These are phyloP conservation scores for Strobilomyces dryophilus DNA, from an alignment of 768 basidiomycete genomes.

Conservation along the genomic window DNA sequence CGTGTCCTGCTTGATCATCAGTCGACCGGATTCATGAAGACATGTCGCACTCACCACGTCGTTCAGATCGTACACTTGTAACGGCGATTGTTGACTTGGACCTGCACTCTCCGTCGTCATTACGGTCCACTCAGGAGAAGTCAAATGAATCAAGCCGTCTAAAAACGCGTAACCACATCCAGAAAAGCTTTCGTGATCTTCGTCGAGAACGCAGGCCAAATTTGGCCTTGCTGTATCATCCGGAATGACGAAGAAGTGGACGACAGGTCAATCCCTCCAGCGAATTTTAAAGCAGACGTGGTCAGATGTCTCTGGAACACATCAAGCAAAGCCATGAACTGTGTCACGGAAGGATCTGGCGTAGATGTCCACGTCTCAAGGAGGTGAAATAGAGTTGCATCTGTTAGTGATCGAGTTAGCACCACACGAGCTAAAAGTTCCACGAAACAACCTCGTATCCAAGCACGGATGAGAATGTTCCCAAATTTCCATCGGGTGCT, in stretches of 20 bases:
- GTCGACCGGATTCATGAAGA: not conserved
- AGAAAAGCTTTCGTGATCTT: slow-evolving; percentile 85
- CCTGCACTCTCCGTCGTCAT: slow-evolving; percentile 4
- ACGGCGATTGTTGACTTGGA: slow-evolving; percentile 18
- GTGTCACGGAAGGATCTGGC: slow-evolving; percentile 60
- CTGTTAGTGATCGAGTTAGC: slow-evolving; percentile 38
- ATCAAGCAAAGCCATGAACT: slow-evolving; percentile 74
- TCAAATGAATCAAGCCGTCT: slow-evolving; percentile 80
- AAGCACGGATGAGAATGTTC: slow-evolving; percentile 71
- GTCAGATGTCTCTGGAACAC: slow-evolving; percentile 77
- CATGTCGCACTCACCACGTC: slow-evolving; percentile 47
- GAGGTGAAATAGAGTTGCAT: slow-evolving; percentile 76
- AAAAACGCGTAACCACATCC: slow-evolving; percentile 83
- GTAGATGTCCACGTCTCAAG: slow-evolving; percentile 85
- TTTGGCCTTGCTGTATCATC: slow-evolving; percentile 54
- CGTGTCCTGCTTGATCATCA: slow-evolving; percentile 56
- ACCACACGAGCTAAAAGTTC: not conserved
- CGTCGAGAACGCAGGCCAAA: slow-evolving; percentile 58
- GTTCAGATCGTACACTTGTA: slow-evolving; percentile 47
- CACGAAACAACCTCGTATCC: slow-evolving; percentile 69
- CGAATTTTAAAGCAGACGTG: slow-evolving; percentile 73
- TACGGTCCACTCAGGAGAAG: slow-evolving; percentile 60
- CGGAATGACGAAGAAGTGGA: slow-evolving; percentile 44
- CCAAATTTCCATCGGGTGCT: slow-evolving; percentile 85
- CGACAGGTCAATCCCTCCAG: slow-evolving; percentile 66